Percentiles rank a stretch among this genome's conserved stretches.
Conservation (phyloP, 768 basidiomycete genomes). For the Rossbeevera mucosa region DNA sequence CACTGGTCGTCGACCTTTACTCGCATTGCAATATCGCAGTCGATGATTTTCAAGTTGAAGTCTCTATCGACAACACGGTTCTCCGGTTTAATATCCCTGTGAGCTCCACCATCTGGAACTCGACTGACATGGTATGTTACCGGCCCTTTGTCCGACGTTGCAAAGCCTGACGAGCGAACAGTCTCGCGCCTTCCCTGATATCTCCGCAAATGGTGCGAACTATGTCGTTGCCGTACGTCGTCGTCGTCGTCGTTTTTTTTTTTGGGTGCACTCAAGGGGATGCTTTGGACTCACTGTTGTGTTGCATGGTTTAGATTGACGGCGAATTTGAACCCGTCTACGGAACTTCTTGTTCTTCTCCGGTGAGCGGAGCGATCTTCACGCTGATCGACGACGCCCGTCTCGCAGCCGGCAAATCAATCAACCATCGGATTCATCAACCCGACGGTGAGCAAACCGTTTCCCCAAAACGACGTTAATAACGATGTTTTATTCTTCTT, state of each 20-base stretch:
- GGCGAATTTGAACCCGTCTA: slow-evolving; percentile 31
- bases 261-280: background rate
- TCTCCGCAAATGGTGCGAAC: slow-evolving; percentile 35
- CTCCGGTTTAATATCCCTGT: background rate
- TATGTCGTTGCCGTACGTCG: slow-evolving; percentile 19
- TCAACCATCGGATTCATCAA: slow-evolving; percentile 41
- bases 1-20: background rate
- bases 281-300: background rate
- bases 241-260: too few relatives aligned
- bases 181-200: slow-evolving; percentile 36
- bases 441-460: slow-evolving; percentile 37
- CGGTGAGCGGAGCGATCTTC: slow-evolving; percentile 29
- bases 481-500: too few relatives aligned
- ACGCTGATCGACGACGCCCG: slow-evolving; percentile 37
- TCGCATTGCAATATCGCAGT: background rate
- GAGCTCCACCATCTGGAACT: slow-evolving; percentile 20
- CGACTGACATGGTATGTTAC: slow-evolving; percentile 18
- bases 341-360: slow-evolving; percentile 34
- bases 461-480: background rate
- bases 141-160: slow-evolving; percentile 17
- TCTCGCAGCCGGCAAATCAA: slow-evolving; percentile 28
- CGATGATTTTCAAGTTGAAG: background rate
- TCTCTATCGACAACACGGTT: background rate
- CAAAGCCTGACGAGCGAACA: slow-evolving; percentile 30
- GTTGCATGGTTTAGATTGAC: slow-evolving; percentile 24